A percentile compares a stretch with the other conserved stretches of the same genome.
Conservation (phyloP, 768 basidiomycete species). For the Gloeopeniophorella convolvens region DNA sequence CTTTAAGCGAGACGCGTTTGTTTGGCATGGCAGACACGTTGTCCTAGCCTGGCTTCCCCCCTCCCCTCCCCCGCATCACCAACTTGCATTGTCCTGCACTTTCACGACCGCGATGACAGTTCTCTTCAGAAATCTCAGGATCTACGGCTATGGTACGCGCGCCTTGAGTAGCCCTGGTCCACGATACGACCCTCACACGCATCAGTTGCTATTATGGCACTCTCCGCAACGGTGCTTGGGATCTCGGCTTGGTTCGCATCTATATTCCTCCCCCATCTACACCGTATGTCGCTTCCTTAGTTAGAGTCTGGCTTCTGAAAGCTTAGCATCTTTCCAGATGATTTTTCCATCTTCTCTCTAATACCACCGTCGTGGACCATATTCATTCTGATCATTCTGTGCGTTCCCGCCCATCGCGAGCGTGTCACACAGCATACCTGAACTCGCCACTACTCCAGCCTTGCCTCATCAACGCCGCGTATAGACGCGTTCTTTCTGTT, state of each 20-base stretch:
- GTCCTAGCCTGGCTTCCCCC: not conserved
- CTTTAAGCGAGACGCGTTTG: no score
- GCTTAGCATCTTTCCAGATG: conserved; percentile 9
- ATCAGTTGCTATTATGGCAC: conserved; percentile 4
- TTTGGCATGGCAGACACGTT: conserved; percentile 13
- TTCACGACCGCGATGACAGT: conserved; percentile 11
- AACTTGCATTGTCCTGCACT: not conserved
- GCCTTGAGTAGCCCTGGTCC: not conserved
- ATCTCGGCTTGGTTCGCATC: conserved; percentile 11
- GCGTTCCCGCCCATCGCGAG: not conserved
- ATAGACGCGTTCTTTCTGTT: conserved; percentile 17
- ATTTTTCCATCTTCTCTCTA: conserved; percentile 18
- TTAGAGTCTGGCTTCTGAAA: not conserved
- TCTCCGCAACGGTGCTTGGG: conserved; percentile 2
- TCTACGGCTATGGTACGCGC: conserved; percentile 8
- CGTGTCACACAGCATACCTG: not conserved
- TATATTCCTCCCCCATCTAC: conserved; percentile 12
- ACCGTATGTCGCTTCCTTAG: conserved; percentile 8
- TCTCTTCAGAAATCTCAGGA: conserved; percentile 14
- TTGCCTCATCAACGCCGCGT: conserved; percentile 14
- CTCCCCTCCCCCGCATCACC: not conserved
- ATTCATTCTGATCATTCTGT: conserved; percentile 19
- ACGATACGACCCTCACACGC: not conserved
- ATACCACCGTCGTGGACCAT: conserved; percentile 20
- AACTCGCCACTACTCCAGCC: not conserved